Percentiles rank a stretch among this genome's conserved stretches.
Conservation (phyloP, 2,329 filamentous ascomycete genomes). For the Pestalotiopsis sp. region DNA sequence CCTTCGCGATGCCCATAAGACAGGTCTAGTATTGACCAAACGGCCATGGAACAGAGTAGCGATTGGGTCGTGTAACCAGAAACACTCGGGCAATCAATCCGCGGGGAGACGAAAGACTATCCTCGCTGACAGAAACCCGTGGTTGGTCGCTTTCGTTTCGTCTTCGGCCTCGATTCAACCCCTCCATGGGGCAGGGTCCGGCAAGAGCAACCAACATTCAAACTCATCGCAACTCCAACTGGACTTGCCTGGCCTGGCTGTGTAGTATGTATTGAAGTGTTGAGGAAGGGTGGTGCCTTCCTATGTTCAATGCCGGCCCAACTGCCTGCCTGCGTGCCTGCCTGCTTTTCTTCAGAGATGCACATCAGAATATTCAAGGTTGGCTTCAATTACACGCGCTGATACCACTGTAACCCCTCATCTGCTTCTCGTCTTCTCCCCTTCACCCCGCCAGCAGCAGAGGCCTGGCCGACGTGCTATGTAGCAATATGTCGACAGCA, state of each 20-base stretch:
- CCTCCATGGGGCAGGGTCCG: background rate
- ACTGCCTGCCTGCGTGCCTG: too few species aligned
- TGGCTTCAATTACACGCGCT: background rate
- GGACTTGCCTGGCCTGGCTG: too few species aligned
- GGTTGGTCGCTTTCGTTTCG: background rate
- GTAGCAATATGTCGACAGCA: background rate
- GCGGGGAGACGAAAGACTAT: background rate
- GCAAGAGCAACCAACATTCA: background rate
- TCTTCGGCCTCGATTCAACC: background rate
- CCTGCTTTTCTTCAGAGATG: too few species aligned
- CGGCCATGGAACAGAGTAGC: background rate
- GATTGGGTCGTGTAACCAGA: slow-evolving; percentile 3
- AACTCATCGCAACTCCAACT: too few species aligned
- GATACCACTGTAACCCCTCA: background rate
- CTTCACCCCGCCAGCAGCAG: background rate
- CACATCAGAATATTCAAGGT: too few species aligned
- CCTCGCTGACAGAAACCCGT: background rate
- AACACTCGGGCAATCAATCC: background rate
- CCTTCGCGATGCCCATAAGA: background rate
- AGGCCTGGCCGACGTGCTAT: background rate
- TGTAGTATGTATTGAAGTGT: too few species aligned
- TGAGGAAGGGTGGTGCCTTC: too few species aligned
- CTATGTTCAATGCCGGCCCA: too few species aligned
- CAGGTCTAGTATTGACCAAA: background rate
- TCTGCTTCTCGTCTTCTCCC: background rate